Base-by-base conservation (phyloP, 805 yeast genomes). In the Wickerhamomyces mucosus region DNA sequence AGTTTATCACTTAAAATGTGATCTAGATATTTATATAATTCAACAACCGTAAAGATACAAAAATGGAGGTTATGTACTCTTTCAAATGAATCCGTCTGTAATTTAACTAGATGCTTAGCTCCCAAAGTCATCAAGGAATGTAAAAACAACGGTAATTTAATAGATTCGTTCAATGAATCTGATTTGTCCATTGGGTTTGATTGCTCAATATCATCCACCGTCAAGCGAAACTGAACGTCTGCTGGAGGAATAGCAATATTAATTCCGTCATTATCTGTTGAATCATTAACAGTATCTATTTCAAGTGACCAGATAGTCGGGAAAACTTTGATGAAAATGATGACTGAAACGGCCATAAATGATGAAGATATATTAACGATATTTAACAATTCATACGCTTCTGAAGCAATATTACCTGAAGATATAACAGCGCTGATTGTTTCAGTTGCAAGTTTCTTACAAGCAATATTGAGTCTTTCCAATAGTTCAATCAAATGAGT, bases 401-500 rank as follows among this genome's bases (percentile, higher is more conserved):
- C 29, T 18, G 31, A 29, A 7, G 20, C 18, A 18, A 32, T 29
- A 20, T 16, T 23, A 19, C 20, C 24, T 21, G 10, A 21, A 17
- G n/a, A 24, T 22, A 18, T 28, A 10, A n/a, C n/a, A 8, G 12
- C 26, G 26, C 12, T 21, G 15, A 13, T 33, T 5, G 3, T 15
- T 14, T 26, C 26, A 6, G 35, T 22, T 6, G 30, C 15, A 8
- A 26, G 27, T 3, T 17, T 12, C 6, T 21, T 12, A 27, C 41
- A 39, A 26, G 37, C 21, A 7, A 9, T 18, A 25, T 36, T 43
- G 18, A 46, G 30, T 16, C 38, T 33, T 17, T 32, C 31, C 18
- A 47, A 29, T 4, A 49, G 14, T 20, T 41, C 51, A 29, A 49
- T 39, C 22, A 42, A 20, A 28, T 49, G 48, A 0, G 45, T 41